Percentiles rank a stretch among this genome's conserved stretches.
Evolutionary conservation across 106 monocot species (phyloP).

Genomic region (Platanthera zijinensis): DNA sequence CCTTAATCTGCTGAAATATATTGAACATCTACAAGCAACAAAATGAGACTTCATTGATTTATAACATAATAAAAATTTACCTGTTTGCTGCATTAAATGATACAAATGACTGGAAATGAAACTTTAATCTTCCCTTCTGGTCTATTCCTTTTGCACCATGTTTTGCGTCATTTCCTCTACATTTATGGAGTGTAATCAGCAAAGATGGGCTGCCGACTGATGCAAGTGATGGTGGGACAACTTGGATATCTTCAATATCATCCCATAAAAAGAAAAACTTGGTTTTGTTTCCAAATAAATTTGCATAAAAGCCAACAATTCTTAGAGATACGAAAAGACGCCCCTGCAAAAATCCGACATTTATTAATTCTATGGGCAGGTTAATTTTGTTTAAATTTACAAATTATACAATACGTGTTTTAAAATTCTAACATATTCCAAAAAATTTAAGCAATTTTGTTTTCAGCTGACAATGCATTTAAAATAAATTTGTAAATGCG

Average conservation of each 20-base stretch:
- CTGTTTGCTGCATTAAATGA: constrained; percentile 68
- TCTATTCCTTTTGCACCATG: constrained; percentile 73
- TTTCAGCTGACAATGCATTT: no score
- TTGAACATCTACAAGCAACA: not conserved
- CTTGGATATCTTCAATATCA: constrained; percentile 78
- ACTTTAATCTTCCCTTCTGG: constrained; percentile 63
- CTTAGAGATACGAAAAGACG: constrained; percentile 82
- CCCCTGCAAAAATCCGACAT: constrained; percentile 33
- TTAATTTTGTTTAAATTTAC: no score
- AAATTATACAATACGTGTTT: no score
- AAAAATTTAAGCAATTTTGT: no score
- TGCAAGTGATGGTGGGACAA: constrained; percentile 55
- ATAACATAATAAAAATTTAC: constrained; percentile 11
- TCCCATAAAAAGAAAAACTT: constrained; percentile 90
- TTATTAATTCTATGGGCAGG: no score
- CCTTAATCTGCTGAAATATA: no score
- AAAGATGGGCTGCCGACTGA: constrained; percentile 75
- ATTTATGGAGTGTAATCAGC: constrained; percentile 48
- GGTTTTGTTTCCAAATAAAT: constrained; percentile 78
- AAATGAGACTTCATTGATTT: not conserved
- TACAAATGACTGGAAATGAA: constrained; percentile 83
- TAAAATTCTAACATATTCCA: no score
- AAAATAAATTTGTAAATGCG: no score
- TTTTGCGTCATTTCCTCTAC: constrained; percentile 69
- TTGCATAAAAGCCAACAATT: constrained; percentile 77